A percentile compares a stretch with the other conserved stretches of the same genome.
Conservation (phyloP, 2,329 filamentous ascomycete species). For the Lasiodiplodia gonubiensis region DNA sequence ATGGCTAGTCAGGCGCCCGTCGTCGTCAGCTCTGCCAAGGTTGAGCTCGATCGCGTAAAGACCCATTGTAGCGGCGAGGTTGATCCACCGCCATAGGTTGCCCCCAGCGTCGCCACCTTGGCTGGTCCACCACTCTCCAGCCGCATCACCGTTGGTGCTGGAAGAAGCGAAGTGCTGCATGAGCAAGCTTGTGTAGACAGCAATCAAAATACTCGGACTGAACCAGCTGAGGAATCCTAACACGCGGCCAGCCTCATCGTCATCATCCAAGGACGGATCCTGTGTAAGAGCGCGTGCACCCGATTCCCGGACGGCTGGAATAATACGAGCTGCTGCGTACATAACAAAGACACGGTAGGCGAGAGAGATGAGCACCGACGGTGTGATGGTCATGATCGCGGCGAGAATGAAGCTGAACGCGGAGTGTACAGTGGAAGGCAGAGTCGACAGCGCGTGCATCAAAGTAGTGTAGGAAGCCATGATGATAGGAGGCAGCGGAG, state of each 20-base stretch:
- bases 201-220: constrained; percentile 90
- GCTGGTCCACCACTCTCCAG: constrained; percentile 79
- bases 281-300: constrained; percentile 83
- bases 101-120: constrained; percentile 82
- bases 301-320: constrained; percentile 87
- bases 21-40: constrained; percentile 80
- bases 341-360: constrained; percentile 93
- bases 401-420: constrained; percentile 86
- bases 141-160: constrained; percentile 58
- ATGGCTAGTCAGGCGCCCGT: constrained; percentile 74
- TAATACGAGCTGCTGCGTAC: constrained; percentile 93
- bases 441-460: constrained; percentile 78
- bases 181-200: constrained; percentile 92
- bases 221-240: constrained; percentile 90
- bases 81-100: constrained; percentile 92
- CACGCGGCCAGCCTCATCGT: constrained; percentile 78
- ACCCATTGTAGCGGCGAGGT: constrained; percentile 85
- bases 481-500: constrained; percentile 94
- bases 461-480: constrained; percentile 98
- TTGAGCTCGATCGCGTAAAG: constrained; percentile 91
- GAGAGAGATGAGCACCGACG: constrained; percentile 93
- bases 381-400: constrained; percentile 92
- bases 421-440: constrained; percentile 84
- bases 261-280: constrained; percentile 84
- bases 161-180: constrained; percentile 92